These are phyloP conservation scores for Komagataella kurtzmanii DNA, from an alignment of 805 yeast genomes.

Conservation along the genomic window DNA sequence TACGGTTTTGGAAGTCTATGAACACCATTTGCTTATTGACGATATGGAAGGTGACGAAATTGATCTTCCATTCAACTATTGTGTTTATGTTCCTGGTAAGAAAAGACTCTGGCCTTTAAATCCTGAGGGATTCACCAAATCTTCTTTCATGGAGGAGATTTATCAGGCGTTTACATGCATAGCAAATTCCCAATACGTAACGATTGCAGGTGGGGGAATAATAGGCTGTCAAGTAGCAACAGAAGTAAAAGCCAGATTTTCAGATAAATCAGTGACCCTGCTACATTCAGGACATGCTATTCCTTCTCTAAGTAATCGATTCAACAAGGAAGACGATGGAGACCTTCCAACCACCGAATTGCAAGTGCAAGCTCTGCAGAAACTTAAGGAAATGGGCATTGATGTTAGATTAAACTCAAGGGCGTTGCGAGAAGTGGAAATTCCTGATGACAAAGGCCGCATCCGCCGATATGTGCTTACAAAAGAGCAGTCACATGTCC, in stretches of 20 bases:
- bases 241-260: conserved; percentile 24
- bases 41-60: conserved; percentile 2
- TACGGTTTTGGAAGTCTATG: conserved; percentile 3
- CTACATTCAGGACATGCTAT: conserved; percentile 25
- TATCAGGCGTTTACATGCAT: conserved; percentile 16
- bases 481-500: conserved; percentile 1
- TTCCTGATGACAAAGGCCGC: background rate
- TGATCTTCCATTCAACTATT: conserved; percentile 26
- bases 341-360: background rate
- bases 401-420: background rate
- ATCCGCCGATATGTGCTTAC: conserved; percentile 1
- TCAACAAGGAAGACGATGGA: background rate
- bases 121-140: conserved; percentile 28
- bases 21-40: conserved; percentile 2
- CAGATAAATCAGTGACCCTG: conserved; percentile 21
- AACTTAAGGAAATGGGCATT: background rate
- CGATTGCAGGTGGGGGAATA: conserved; percentile 30
- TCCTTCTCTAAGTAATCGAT: conserved; percentile 5
- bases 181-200: conserved; percentile 14
- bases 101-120: conserved; percentile 38
- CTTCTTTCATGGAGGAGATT: conserved; percentile 30
- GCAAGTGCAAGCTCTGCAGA: background rate
- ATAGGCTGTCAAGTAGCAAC: conserved; percentile 35
- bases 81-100: conserved; percentile 33
- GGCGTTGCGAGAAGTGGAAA: background rate